Conservation (phyloP, 2,329 filamentous ascomycete species). For the Zasmidium cellare region DNA sequence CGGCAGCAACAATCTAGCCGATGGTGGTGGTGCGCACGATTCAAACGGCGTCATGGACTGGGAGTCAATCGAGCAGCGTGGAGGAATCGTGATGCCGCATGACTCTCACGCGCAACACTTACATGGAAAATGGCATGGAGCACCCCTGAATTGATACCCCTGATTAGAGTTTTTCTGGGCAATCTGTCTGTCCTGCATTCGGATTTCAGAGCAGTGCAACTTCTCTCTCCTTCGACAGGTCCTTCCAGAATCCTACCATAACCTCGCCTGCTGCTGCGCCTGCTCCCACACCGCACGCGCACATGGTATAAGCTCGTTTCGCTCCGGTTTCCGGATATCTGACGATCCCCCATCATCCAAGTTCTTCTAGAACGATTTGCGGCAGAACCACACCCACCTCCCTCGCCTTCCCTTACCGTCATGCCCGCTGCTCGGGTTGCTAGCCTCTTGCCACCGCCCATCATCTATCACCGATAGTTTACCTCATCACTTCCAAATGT, state of each 20-base stretch:
- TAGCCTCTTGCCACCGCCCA: too few relatives aligned
- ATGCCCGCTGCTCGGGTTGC: too few relatives aligned
- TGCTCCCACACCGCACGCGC: too few relatives aligned
- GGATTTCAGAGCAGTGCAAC: background rate
- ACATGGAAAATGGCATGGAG: slow-evolving; percentile 11
- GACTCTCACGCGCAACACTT: slow-evolving; percentile 11
- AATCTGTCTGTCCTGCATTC: slow-evolving; percentile 5
- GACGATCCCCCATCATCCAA: too few relatives aligned
- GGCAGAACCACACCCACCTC: background rate
- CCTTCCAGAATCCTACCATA: background rate
- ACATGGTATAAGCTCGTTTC: too few relatives aligned
- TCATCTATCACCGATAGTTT: too few relatives aligned
- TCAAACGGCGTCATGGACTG: slow-evolving; percentile 7
- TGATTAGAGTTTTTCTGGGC: slow-evolving; percentile 12
- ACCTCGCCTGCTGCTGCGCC: background rate
- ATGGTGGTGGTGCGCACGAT: slow-evolving; percentile 9
- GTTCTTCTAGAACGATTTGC: background rate
- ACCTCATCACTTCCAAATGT: slow-evolving; percentile 4
- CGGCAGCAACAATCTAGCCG: background rate
- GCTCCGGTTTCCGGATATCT: background rate
- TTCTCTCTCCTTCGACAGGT: background rate
- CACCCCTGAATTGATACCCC: slow-evolving; percentile 12
- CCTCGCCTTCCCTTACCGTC: too few relatives aligned
- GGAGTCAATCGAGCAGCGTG: slow-evolving; percentile 17
- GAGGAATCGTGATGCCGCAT: slow-evolving; percentile 15